Base-by-base conservation (phyloP, 2,329 filamentous ascomycete genomes). In the Coniochaeta sp. region DNA sequence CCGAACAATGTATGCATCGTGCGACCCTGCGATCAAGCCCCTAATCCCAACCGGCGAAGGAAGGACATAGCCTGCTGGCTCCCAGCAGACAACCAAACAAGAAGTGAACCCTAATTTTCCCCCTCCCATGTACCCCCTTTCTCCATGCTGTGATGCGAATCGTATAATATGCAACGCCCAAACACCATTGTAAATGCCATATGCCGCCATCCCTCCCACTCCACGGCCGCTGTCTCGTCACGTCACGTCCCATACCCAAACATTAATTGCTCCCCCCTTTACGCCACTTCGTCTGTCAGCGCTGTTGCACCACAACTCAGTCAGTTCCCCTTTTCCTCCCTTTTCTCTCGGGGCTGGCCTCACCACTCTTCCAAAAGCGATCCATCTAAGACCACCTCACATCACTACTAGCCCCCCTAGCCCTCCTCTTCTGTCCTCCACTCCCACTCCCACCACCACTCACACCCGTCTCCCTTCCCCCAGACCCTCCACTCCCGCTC, bases 351-450 rank as follows among this genome's bases (percentile, higher is more conserved):
- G 6, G 31, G 48, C 18, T 20, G 22, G 7, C 20, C 33, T 20
- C 18, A 38, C 33, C 33, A 22, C 18, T 18, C 6, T 22, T 12
- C 38, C 38, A 26, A 10, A 24, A 42, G 38, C 20, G 38, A 26
- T 40, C 57, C 30, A 38, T 53, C 58, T 60, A 61, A 53, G 58
- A 56, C 57, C 57, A 58, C 53, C 55, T 53, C 22, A 54, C 40
- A 45, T 61, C 57, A 45, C 57, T 55, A 49, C 58, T 61, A 5
- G 59, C 58, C 51, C 53, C 55, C 14, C 59, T 46, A 26, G 51
- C 57, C 51, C 59, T 53, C 24, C 59, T 45, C 54, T 60, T 51
- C 16, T 50, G 47, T 28, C 42, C 24, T 30, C 46, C 31, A 8
- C 47, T 33, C 14, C 27, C 50, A 12, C 46, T n/a, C 16, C 51